These are phyloP conservation scores for Stephanodiscus triporus DNA, from an alignment of 108 stramenopile genomes.

Conservation along the genomic window DNA sequence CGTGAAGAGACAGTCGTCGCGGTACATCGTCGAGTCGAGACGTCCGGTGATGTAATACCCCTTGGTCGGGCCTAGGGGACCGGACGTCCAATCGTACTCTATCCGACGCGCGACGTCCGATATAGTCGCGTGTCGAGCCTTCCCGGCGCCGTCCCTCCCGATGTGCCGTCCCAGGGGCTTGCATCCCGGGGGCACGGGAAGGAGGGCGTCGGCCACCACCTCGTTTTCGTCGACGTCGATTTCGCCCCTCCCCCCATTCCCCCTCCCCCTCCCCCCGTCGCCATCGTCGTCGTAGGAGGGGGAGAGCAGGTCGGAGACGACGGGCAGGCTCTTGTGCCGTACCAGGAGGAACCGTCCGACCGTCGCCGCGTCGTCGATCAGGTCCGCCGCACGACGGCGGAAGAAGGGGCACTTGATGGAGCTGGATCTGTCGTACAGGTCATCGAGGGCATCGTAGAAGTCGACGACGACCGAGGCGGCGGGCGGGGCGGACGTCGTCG, in stretches of 20 bases:
- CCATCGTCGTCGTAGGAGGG: background rate
- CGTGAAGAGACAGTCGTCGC: slow-evolving; percentile 83
- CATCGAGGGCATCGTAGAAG: slow-evolving; percentile 35
- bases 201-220: background rate
- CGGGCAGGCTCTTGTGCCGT: slow-evolving; percentile 64
- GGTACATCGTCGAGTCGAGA: slow-evolving; percentile 72
- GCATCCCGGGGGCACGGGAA: slow-evolving; percentile 34
- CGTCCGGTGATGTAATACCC: slow-evolving; percentile 90
- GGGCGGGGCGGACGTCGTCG: background rate
- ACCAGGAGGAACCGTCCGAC: slow-evolving; percentile 66
- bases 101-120: slow-evolving; percentile 19
- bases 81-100: slow-evolving; percentile 36
- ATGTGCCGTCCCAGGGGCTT: slow-evolving; percentile 45
- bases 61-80: slow-evolving; percentile 30
- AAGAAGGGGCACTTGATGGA: slow-evolving; percentile 85
- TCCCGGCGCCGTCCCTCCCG: slow-evolving; percentile 25
- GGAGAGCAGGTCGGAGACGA: slow-evolving; percentile 28
- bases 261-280: background rate
- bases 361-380: slow-evolving; percentile 65
- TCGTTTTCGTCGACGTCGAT: background rate
- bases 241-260: background rate
- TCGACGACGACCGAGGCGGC: slow-evolving; percentile 6
- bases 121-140: slow-evolving; percentile 39
- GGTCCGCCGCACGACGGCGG: slow-evolving; percentile 69
- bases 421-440: slow-evolving; percentile 56